These are phyloP conservation scores for Chrysoporthe puriensis DNA, from an alignment of 2,329 filamentous ascomycete species.

Conservation along the genomic window DNA sequence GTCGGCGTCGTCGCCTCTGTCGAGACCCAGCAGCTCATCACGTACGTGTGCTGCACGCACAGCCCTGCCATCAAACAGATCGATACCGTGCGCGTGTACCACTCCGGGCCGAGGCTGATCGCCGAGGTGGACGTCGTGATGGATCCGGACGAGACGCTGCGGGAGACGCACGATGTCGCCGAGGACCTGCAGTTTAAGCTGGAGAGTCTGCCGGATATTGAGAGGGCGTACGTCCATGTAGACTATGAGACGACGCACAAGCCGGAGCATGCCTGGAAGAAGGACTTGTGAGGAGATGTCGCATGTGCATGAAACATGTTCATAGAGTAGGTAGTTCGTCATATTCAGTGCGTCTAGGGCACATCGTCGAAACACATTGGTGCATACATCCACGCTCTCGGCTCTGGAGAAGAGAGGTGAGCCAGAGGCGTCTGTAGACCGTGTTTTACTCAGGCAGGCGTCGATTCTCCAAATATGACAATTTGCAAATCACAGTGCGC, in stretches of 20 bases:
- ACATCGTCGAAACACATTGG: not conserved
- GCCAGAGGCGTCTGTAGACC: not conserved
- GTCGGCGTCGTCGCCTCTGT: slow-evolving; percentile 88
- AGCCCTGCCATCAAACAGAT: slow-evolving; percentile 80
- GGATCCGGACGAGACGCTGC: slow-evolving; percentile 73
- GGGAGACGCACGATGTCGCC: slow-evolving; percentile 86
- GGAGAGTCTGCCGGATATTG: slow-evolving; percentile 87
- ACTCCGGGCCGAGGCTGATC: slow-evolving; percentile 84
- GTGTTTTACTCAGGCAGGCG: no score
- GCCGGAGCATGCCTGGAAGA: slow-evolving; percentile 75
- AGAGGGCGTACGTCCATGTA: slow-evolving; percentile 94
- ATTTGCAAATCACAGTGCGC: no score
- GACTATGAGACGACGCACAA: slow-evolving; percentile 97
- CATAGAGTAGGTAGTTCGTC: not conserved
- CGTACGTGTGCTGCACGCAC: slow-evolving; percentile 94
- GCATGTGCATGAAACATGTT: not conserved
- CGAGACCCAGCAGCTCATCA: slow-evolving; percentile 88
- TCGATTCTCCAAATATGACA: no score
- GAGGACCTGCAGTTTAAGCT: slow-evolving; percentile 94
- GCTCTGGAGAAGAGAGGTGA: not conserved
- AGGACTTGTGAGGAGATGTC: slow-evolving; percentile 53
- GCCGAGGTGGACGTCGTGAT: slow-evolving; percentile 98
- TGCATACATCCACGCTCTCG: not conserved
- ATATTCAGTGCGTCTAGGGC: not conserved
- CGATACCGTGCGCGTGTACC: slow-evolving; percentile 93